These are phyloP conservation scores for Helicostylum pulchrum DNA, from an alignment of 192 early-diverging fungal genomes.

Conservation along the genomic window DNA sequence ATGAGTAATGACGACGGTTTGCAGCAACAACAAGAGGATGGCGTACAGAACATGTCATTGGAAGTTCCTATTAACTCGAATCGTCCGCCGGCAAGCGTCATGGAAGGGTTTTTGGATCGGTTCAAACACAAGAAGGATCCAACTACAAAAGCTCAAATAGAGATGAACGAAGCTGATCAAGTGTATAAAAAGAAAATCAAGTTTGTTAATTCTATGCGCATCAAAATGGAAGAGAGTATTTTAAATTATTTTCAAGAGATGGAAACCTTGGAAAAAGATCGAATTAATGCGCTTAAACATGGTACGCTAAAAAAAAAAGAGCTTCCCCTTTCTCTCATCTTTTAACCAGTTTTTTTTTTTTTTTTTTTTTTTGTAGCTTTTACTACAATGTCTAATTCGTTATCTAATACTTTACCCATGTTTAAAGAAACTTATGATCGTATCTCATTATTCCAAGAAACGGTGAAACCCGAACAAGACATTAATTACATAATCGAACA, in stretches of 20 bases:
- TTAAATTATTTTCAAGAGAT: slow-evolving; percentile 48
- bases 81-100: not conserved
- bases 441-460: slow-evolving; percentile 58
- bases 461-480: slow-evolving; percentile 70
- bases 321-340: not conserved
- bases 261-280: slow-evolving; percentile 46
- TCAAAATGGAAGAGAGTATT: slow-evolving; percentile 56
- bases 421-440: slow-evolving; percentile 60
- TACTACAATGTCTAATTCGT: slow-evolving; percentile 42
- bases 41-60: not conserved
- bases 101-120: not conserved
- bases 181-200: slow-evolving; percentile 60
- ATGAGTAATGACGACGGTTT: not conserved
- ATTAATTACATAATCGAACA: slow-evolving; percentile 72
- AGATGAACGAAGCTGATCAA: slow-evolving; percentile 46
- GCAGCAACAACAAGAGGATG: not conserved
- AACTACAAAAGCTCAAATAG: not conserved
- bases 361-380: slow-evolving; percentile 37
- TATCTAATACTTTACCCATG: slow-evolving; percentile 47
- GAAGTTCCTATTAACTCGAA: not conserved
- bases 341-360: not conserved
- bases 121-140: not conserved
- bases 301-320: slow-evolving; percentile 26
- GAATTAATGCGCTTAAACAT: slow-evolving; percentile 49
- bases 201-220: slow-evolving; percentile 57